Percentiles rank a stretch among this genome's conserved stretches.
These are phyloP conservation scores for Oryza longistaminata DNA, from an alignment of 176 grass and related monocot genomes.

Conservation along the genomic window DNA sequence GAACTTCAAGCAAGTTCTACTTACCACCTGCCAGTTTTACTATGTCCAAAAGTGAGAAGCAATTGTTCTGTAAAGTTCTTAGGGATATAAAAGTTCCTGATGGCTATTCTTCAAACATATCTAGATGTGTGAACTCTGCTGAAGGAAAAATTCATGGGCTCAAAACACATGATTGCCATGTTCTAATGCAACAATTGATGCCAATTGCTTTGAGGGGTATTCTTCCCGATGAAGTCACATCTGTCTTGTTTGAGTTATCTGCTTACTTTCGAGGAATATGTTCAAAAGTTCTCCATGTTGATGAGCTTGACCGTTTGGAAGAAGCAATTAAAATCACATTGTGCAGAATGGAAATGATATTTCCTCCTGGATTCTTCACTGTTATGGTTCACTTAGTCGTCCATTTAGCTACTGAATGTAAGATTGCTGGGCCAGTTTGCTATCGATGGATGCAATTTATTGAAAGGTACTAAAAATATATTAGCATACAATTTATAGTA, in stretches of 20 bases:
- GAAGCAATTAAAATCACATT: not conserved
- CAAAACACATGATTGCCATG: not conserved
- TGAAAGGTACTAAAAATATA: too few relatives aligned
- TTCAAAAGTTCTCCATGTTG: constrained; percentile 25
- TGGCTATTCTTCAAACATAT: too few relatives aligned
- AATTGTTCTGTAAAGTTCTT: too few relatives aligned
- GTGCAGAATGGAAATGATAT: constrained; percentile 17
- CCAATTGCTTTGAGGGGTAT: constrained; percentile 15
- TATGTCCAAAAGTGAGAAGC: too few relatives aligned
- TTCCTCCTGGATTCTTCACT: constrained; percentile 12
- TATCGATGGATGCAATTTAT: too few relatives aligned
- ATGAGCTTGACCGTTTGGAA: constrained; percentile 10
- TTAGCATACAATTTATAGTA: too few relatives aligned
- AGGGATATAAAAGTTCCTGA: too few relatives aligned
- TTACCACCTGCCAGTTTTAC: too few relatives aligned
- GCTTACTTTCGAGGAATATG: constrained; percentile 23
- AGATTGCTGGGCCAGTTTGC: not conserved
- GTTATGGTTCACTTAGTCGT: constrained; percentile 34
- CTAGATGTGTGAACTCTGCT: too few relatives aligned
- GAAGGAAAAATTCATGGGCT: too few relatives aligned
- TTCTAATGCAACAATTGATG: not conserved
- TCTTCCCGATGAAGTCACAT: not conserved
- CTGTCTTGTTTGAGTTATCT: not conserved
- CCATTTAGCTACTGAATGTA: not conserved
- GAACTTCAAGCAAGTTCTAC: too few relatives aligned